Percentiles rank a stretch among this genome's conserved stretches.
Conservation (phyloP, 495 filamentous ascomycete species). For the Neurospora sp. region DNA sequence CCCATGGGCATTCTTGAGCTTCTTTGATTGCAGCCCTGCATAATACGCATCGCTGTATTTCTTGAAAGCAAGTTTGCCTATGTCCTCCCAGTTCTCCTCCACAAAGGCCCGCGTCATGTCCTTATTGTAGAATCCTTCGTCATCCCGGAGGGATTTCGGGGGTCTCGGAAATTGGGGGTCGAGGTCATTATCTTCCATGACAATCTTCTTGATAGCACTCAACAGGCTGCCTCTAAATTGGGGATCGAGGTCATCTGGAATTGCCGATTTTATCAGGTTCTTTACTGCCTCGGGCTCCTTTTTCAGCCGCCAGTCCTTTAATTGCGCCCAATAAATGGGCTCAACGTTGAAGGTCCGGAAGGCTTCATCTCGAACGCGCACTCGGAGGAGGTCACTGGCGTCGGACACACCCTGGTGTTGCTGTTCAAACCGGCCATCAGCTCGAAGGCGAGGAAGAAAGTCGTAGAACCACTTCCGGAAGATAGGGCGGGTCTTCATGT, state of each 20-base stretch:
- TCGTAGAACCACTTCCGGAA: constrained; percentile 45
- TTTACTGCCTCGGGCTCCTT: constrained; percentile 18
- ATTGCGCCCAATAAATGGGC: constrained; percentile 12
- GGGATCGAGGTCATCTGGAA: constrained; percentile 12
- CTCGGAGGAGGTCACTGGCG: constrained; percentile 10
- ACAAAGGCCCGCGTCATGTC: constrained; percentile 27
- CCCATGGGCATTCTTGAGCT: neutral
- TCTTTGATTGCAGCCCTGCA: constrained; percentile 13
- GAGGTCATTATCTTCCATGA: constrained; percentile 15
- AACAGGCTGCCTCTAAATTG: constrained; percentile 14
- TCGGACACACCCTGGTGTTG: neutral
- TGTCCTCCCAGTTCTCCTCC: constrained; percentile 18
- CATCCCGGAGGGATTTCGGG: constrained; percentile 9
- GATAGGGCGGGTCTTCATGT: constrained; percentile 34
- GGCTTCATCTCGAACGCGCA: constrained; percentile 20
- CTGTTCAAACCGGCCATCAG: constrained; percentile 14
- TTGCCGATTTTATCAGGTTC: constrained; percentile 22
- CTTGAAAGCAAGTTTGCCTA: constrained; percentile 22
- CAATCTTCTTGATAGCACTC: constrained; percentile 26
- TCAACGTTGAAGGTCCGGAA: constrained; percentile 25
- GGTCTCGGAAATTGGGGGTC: neutral
- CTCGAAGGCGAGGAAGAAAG: constrained; percentile 36
- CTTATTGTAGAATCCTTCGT: constrained; percentile 29
- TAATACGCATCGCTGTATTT: constrained; percentile 12
- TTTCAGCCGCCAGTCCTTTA: constrained; percentile 20